Evolutionary conservation across 2,329 filamentous ascomycete genomes (phyloP).

Genomic region (Paramyrothecium roridum): DNA sequence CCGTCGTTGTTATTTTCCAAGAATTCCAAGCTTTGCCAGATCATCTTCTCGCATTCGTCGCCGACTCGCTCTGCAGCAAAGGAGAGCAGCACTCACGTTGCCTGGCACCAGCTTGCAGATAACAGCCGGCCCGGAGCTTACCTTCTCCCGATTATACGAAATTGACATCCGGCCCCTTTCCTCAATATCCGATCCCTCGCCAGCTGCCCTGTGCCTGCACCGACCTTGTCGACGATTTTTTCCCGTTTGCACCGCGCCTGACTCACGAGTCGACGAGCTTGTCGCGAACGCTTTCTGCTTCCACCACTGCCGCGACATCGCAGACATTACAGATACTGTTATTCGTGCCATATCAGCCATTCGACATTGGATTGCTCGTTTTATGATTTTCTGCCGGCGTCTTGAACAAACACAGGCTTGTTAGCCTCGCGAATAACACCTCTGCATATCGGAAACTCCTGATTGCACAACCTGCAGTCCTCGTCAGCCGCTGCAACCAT

Average conservation of each 20-base stretch:
- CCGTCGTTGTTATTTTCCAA: neutral
- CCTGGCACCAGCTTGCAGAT: neutral
- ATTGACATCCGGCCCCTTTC: neutral
- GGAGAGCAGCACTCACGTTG: too few relatives aligned
- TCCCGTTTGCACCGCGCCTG: neutral
- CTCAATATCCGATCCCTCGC: neutral
- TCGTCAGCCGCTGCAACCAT: conserved; percentile 20
- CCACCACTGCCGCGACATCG: neutral
- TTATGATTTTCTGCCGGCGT: neutral
- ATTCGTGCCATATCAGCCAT: neutral
- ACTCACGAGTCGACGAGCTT: neutral
- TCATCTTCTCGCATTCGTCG: neutral
- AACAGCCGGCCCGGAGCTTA: neutral
- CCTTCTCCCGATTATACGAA: neutral
- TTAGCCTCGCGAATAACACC: neutral
- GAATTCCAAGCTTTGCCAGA: neutral
- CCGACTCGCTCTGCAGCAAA: neutral
- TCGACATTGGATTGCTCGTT: neutral
- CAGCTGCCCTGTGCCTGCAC: neutral
- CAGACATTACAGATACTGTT: neutral
- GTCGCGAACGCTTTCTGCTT: neutral
- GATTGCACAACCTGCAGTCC: too few relatives aligned
- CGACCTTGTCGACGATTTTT: neutral
- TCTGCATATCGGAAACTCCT: neutral
- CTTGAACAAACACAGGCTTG: neutral